Percentiles rank a stretch among this genome's conserved stretches.
Evolutionary conservation across 23 red algal species (phyloP).

Genomic region (Agarophyton chilense): DNA sequence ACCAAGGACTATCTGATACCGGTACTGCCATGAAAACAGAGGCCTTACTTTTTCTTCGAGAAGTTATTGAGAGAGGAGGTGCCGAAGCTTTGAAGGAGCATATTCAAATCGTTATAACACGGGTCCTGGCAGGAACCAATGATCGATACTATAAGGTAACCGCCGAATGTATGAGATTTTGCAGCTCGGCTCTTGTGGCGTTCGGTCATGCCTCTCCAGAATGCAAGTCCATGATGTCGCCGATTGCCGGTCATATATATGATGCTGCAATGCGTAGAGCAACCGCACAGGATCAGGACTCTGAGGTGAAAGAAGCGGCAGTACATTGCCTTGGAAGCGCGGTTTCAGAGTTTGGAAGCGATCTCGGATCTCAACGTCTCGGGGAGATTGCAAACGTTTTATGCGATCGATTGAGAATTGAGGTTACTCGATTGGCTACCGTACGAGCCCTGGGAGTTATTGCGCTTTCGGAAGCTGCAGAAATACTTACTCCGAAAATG

Average conservation of each 20-base stretch:
- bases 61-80: conserved; percentile 51
- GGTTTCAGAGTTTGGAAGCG: conserved; percentile 37
- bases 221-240: conserved; percentile 25
- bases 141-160: conserved; percentile 90
- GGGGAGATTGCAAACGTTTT: conserved; percentile 36
- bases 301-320: conserved; percentile 85
- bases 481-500: conserved; percentile 41
- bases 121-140: conserved; percentile 46
- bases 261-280: conserved; percentile 66
- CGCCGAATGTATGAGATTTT: conserved; percentile 69
- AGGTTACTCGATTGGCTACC: conserved; percentile 60
- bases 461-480: conserved; percentile 34
- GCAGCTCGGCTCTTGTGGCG: conserved; percentile 40
- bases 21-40: conserved; percentile 67
- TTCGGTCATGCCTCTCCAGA: conserved; percentile 50
- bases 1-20: conserved; percentile 50
- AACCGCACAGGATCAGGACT: conserved; percentile 81
- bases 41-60: conserved; percentile 52
- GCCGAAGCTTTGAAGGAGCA: conserved; percentile 25
- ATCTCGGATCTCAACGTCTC: conserved; percentile 62
- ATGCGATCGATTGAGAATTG: conserved; percentile 56
- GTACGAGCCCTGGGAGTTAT: conserved; percentile 48
- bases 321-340: conserved; percentile 59
- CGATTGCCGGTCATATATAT: conserved; percentile 37
- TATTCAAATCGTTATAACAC: conserved; percentile 35